These are phyloP conservation scores for Vitis hybrid DNA, from an alignment of 177 flowering plant genomes.

Conservation along the genomic window DNA sequence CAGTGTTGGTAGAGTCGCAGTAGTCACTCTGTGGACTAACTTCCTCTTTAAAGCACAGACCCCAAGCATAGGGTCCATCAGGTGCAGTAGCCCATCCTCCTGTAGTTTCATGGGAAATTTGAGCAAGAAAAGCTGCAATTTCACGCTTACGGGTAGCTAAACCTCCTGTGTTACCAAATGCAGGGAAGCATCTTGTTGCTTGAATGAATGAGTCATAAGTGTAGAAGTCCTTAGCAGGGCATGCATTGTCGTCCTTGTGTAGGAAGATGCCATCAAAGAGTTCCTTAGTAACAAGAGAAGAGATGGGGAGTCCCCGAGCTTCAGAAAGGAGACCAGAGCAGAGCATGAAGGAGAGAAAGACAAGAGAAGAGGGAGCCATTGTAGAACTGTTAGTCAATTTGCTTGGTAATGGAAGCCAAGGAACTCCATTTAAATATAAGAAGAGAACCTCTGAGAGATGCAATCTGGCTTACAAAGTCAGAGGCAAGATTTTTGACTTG, in stretches of 20 bases:
- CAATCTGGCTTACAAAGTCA: background rate
- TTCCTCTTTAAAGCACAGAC: constrained; percentile 49
- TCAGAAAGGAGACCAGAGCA: constrained; percentile 6
- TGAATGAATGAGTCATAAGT: constrained; percentile 31
- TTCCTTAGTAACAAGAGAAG: constrained; percentile 17
- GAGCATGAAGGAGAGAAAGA: constrained; percentile 2
- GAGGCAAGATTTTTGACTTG: background rate
- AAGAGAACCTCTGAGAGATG: background rate
- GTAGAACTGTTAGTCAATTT: too few species aligned
- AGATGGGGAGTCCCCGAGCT: constrained; percentile 9
- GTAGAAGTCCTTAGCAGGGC: constrained; percentile 45
- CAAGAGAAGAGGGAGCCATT: constrained; percentile 12
- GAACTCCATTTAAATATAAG: background rate
- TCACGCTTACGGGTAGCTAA: constrained; percentile 28
- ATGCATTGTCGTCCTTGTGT: constrained; percentile 43
- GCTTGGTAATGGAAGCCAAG: background rate
- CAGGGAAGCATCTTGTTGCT: constrained; percentile 29
- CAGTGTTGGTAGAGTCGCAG: constrained; percentile 29
- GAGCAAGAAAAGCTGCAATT: constrained; percentile 47
- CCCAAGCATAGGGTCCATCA: constrained; percentile 54
- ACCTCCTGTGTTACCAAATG: constrained; percentile 32
- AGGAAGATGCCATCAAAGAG: constrained; percentile 29
- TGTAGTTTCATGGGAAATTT: constrained; percentile 49
- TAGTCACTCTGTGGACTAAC: constrained; percentile 33
- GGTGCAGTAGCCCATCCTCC: constrained; percentile 58